Evolutionary conservation across 139 green algal species (phyloP).

Genomic region (Chlorella sp.): DNA sequence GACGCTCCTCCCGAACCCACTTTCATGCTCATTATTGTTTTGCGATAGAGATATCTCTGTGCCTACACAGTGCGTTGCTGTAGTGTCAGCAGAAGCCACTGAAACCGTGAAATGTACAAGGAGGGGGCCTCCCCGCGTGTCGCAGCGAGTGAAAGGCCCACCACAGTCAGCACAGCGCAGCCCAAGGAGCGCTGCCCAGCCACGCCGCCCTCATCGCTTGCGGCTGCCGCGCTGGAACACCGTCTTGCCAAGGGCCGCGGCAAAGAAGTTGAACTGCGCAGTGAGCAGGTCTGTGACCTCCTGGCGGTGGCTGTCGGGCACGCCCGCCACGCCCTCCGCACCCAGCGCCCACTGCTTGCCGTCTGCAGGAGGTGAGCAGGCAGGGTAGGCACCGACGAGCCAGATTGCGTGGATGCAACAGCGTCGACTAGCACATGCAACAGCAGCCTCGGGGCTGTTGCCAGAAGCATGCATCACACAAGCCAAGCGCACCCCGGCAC

Average conservation of each 20-base stretch:
- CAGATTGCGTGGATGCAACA: no score
- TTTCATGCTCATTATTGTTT: no score
- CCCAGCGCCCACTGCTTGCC: constrained; percentile 53
- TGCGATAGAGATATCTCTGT: no score
- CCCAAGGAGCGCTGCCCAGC: background rate
- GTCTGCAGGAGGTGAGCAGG: constrained; percentile 11
- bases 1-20: no score
- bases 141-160: no score
- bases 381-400: background rate
- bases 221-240: constrained; percentile 34
- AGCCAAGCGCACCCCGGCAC: background rate
- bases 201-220: background rate
- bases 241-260: constrained; percentile 48
- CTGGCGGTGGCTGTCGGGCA: constrained; percentile 42
- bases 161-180: no score
- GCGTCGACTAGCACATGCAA: no score
- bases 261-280: constrained; percentile 55
- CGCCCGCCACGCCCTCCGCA: constrained; percentile 17
- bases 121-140: no score
- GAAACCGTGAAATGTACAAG: no score
- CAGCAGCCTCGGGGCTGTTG: background rate
- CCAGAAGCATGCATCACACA: no score
- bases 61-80: no score
- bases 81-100: no score
- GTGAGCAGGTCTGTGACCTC: constrained; percentile 47